Conservation (phyloP, 2,329 filamentous ascomycete genomes). For the Ceratocystis cacaofunesta region DNA sequence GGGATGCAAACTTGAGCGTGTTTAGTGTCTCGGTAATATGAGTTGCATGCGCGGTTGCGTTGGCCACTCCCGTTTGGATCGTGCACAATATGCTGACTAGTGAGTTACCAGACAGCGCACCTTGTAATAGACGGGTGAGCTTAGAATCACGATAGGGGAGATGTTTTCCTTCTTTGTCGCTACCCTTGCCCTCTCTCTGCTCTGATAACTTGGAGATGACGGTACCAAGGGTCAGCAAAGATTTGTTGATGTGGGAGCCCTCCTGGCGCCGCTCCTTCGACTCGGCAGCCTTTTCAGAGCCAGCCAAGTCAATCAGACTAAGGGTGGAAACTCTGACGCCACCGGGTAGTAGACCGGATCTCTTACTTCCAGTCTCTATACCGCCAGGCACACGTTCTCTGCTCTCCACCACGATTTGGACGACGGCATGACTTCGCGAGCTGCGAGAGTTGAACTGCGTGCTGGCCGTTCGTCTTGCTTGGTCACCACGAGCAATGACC, state of each 20-base stretch:
- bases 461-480: constrained; percentile 76
- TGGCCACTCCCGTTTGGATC: constrained; percentile 75
- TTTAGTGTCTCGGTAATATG: constrained; percentile 85
- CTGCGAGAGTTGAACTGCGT: constrained; percentile 95
- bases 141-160: constrained; percentile 96
- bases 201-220: constrained; percentile 90
- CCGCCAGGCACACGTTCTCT: constrained; percentile 61
- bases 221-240: constrained; percentile 81
- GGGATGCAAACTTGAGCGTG: constrained; percentile 88
- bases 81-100: constrained; percentile 96
- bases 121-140: constrained; percentile 80
- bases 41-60: constrained; percentile 51
- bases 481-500: constrained; percentile 87
- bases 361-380: constrained; percentile 41
- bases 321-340: constrained; percentile 91
- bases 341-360: constrained; percentile 58
- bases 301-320: constrained; percentile 89
- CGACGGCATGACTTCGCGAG: constrained; percentile 93
- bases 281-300: constrained; percentile 90
- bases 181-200: constrained; percentile 54
- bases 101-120: constrained; percentile 81
- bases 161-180: constrained; percentile 78
- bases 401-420: constrained; percentile 96
- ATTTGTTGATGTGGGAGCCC: constrained; percentile 98
- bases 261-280: constrained; percentile 87